These are phyloP conservation scores for Diaporthe sp. DNA, from an alignment of 2,329 filamentous ascomycete genomes.

Conservation along the genomic window DNA sequence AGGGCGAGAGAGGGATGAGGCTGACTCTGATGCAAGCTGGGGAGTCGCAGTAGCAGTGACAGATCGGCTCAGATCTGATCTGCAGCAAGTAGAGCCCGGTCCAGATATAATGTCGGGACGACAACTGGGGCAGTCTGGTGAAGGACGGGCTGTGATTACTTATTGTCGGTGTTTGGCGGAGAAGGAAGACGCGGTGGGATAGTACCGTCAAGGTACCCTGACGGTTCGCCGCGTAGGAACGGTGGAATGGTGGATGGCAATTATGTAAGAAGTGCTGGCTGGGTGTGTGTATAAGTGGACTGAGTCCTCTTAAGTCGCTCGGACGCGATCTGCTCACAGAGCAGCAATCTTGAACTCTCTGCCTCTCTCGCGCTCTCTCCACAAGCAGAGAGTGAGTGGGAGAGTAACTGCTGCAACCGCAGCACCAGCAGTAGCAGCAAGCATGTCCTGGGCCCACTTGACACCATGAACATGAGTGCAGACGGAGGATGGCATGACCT, in stretches of 20 bases:
- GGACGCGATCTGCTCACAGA: slow-evolving; percentile 8
- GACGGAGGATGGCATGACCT: slow-evolving; percentile 23
- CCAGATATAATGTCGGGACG: slow-evolving; percentile 21
- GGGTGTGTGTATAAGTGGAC: slow-evolving; percentile 30
- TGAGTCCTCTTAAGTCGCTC: slow-evolving; percentile 10
- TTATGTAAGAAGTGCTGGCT: slow-evolving; percentile 31
- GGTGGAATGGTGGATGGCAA: slow-evolving; percentile 15
- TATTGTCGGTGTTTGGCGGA: slow-evolving; percentile 31
- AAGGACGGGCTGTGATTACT: slow-evolving; percentile 31
- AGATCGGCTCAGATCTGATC: slow-evolving; percentile 29
- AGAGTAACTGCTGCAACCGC: neutral
- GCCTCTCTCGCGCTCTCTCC: neutral
- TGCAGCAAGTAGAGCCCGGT: slow-evolving; percentile 23
- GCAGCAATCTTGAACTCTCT: neutral
- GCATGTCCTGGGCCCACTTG: slow-evolving; percentile 29
- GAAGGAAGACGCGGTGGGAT: slow-evolving; percentile 23
- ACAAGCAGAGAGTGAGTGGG: neutral
- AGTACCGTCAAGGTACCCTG: slow-evolving; percentile 24
- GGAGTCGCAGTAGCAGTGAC: slow-evolving; percentile 21
- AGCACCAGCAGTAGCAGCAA: neutral
- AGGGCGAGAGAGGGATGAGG: slow-evolving; percentile 16
- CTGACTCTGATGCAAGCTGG: slow-evolving; percentile 27
- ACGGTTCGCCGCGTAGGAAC: neutral
- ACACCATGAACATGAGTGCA: slow-evolving; percentile 8
- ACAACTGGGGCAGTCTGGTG: slow-evolving; percentile 15